A percentile compares a stretch with the other conserved stretches of the same genome.
Evolutionary conservation across 1,284 basidiomycete genomes (phyloP).

Genomic region (Chondrostereum purpureum): DNA sequence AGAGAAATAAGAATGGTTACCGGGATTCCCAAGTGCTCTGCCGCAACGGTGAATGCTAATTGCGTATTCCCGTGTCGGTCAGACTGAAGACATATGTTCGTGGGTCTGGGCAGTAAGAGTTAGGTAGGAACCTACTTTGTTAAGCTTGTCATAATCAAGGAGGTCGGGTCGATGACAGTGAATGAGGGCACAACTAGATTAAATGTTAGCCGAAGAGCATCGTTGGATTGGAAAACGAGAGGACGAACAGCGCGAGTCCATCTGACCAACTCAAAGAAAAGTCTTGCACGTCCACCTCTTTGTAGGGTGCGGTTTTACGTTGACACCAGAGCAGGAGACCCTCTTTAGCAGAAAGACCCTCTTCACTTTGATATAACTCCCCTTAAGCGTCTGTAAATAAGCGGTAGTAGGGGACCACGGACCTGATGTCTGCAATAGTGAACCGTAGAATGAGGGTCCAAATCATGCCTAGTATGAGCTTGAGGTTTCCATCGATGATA

Average conservation of each 20-base stretch:
- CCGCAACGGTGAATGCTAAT: slow-evolving; percentile 82
- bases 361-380: slow-evolving; percentile 68
- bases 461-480: slow-evolving; percentile 97
- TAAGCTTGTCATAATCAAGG: slow-evolving; percentile 79
- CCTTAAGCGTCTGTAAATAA: background rate
- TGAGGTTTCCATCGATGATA: slow-evolving; percentile 96
- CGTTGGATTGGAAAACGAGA: background rate
- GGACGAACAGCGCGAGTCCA: slow-evolving; percentile 86
- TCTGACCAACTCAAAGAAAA: slow-evolving; percentile 92
- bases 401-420: slow-evolving; percentile 1
- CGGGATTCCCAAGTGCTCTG: slow-evolving; percentile 83
- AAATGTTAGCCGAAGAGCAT: slow-evolving; percentile 9
- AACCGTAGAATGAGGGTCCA: slow-evolving; percentile 97
- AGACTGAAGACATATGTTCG: slow-evolving; percentile 43
- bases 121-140: slow-evolving; percentile 49
- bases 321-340: slow-evolving; percentile 97
- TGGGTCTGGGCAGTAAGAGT: background rate
- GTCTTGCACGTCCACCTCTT: slow-evolving; percentile 89
- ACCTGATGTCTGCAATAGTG: slow-evolving; percentile 98
- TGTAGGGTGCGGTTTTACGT: slow-evolving; percentile 88
- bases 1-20: slow-evolving; percentile 39
- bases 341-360: slow-evolving; percentile 95
- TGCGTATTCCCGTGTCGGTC: slow-evolving; percentile 79
- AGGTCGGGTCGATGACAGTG: slow-evolving; percentile 96
- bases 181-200: slow-evolving; percentile 88